These are phyloP conservation scores for Eucalyptus curtisii DNA, from an alignment of 345 rosid genomes.

Conservation along the genomic window DNA sequence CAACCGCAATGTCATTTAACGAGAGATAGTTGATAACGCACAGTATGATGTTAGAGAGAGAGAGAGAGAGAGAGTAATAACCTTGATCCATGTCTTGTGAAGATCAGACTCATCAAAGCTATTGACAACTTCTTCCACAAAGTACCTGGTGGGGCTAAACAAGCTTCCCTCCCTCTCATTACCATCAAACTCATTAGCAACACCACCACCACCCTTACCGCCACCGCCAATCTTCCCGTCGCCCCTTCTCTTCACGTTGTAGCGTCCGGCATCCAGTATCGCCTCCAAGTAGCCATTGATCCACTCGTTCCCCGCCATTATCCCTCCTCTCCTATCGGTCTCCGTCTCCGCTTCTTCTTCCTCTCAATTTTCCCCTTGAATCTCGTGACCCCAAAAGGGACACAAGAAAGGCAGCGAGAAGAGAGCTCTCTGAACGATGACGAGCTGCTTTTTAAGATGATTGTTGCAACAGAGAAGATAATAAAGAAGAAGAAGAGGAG, in stretches of 20 bases:
- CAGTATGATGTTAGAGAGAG: neutral
- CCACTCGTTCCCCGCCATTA: slow-evolving; percentile 88
- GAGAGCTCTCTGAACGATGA: neutral
- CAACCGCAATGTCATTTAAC: neutral
- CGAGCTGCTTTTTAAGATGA: neutral
- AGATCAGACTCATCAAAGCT: slow-evolving; percentile 82
- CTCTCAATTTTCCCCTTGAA: neutral
- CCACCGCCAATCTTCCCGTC: slow-evolving; percentile 22
- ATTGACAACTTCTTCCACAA: slow-evolving; percentile 79
- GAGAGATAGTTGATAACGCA: neutral
- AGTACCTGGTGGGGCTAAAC: slow-evolving; percentile 72
- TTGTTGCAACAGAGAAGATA: neutral
- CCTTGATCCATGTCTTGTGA: slow-evolving; percentile 89
- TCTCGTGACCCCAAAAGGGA: neutral
- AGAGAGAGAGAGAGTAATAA: neutral
- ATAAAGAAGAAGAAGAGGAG: neutral
- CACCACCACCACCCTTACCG: neutral
- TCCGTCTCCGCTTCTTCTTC: neutral
- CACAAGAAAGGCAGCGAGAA: neutral
- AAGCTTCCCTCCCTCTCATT: slow-evolving; percentile 29
- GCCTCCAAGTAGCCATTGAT: slow-evolving; percentile 87
- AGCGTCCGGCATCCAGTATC: slow-evolving; percentile 63
- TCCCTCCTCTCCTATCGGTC: neutral
- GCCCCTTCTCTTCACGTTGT: slow-evolving; percentile 25
- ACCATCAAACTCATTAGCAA: slow-evolving; percentile 14